Evolutionary conservation across 2,329 filamentous ascomycete genomes (phyloP), one percentile per base, ranked within the genome.

Genomic region (Juglanconis oblonga): DNA sequence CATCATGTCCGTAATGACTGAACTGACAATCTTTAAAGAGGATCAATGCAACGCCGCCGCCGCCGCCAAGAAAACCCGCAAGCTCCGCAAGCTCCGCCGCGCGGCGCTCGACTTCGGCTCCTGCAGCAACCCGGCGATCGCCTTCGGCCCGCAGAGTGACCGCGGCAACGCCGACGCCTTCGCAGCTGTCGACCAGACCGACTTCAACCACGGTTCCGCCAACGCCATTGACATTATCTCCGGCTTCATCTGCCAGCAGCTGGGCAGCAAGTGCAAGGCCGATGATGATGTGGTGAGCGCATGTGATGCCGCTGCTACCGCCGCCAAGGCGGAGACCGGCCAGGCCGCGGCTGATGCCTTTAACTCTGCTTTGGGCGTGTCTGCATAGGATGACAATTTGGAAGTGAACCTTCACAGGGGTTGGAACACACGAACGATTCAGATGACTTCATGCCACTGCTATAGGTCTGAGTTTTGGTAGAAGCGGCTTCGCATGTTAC

Each of bases 181-280:
- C 67, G 71, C 73, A 55, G 71, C 74, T 52, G 74, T 68, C 44
- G 72, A 77, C 67, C 57, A 64, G 38, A 70, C 67, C 53, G 73
- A 77, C 67, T 85, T 84, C 73, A 76, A 73, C 69, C 82, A 84
- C 70, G 81, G 81, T 56, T 81, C 79, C 3, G 81, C 81, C 3
- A 68, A 68, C 24, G 68, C 69, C 64, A 71, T 72, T 65, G 64
- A 67, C 55, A 69, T 76, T 65, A 73, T 76, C 62, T 70, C 72
- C 31, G 65, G 70, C 61, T 76, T 76, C 67, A 73, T 74, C 64
- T 76, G 74, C 70, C 57, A 67, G 58, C 70, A 71, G 65, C 73
- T 76, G 32, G 59, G 57, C 49, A 68, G 65, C 70, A 71, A 71
- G 64, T 76, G 74, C 69, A 63, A 69, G 42, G 74, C 74, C 3